Evolutionary conservation across 139 green algal genomes (phyloP).

Genomic region (Dunaliella sp.): DNA sequence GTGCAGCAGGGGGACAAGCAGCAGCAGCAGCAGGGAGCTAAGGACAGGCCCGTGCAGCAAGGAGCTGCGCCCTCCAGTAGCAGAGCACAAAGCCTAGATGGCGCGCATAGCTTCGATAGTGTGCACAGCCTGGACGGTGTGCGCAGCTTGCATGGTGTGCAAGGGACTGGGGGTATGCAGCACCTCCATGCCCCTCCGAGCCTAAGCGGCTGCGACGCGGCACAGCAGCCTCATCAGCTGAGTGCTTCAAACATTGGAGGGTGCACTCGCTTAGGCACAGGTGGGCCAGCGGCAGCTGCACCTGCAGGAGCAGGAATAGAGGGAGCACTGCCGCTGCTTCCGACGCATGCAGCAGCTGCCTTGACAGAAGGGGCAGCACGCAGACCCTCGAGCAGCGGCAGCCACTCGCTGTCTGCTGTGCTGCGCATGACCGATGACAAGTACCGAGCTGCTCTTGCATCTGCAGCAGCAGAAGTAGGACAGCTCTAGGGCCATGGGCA

Average conservation of each 20-base stretch:
- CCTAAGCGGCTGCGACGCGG: neutral
- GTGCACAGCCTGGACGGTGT: neutral
- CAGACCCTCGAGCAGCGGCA: neutral
- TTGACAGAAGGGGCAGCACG: neutral
- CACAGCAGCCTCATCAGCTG: neutral
- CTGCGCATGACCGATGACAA: neutral
- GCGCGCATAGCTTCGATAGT: too few species aligned
- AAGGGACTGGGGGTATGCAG: too few species aligned
- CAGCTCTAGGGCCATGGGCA: too few species aligned
- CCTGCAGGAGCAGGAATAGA: neutral
- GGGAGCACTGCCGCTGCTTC: neutral
- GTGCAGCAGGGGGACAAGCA: neutral
- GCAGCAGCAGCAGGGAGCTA: neutral
- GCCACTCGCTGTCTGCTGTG: neutral
- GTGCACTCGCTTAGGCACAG: too few species aligned
- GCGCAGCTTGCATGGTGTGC: too few species aligned
- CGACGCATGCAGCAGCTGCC: neutral
- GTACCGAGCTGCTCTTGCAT: neutral
- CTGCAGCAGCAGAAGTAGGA: too few species aligned
- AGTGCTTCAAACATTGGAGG: neutral
- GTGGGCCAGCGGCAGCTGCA: neutral
- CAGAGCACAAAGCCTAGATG: too few species aligned
- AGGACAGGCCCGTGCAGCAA: too few species aligned
- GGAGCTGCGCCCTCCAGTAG: too few species aligned
- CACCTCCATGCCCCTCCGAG: neutral